These are phyloP conservation scores for Fusarium sp. DNA, from an alignment of 2,329 filamentous ascomycete genomes.

Conservation along the genomic window DNA sequence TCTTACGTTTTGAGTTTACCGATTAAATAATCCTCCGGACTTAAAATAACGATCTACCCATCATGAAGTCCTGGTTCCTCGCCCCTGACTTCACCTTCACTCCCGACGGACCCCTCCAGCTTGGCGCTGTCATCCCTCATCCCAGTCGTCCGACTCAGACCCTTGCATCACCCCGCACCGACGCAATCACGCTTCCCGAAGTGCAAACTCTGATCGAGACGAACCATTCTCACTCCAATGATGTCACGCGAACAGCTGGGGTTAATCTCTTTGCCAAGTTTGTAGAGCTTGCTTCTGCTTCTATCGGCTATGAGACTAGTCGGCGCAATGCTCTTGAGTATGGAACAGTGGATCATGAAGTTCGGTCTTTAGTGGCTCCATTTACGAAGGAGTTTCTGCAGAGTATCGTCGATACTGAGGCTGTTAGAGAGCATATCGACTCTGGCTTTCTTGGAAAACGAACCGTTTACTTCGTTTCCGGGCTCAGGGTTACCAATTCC, in stretches of 20 bases:
- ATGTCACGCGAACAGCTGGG: neutral
- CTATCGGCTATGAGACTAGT: neutral
- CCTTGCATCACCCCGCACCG: neutral
- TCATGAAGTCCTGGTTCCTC: neutral
- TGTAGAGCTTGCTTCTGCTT: neutral
- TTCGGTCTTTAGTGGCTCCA: accelerated
- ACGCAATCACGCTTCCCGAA: neutral
- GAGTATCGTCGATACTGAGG: accelerated
- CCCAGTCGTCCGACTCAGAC: neutral
- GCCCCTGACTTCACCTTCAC: neutral
- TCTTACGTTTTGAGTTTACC: accelerated
- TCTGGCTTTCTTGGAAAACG: neutral
- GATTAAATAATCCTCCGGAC: accelerated
- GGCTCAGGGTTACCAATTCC: accelerated
- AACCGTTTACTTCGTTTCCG: neutral
- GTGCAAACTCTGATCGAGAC: neutral
- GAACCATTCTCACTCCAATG: neutral
- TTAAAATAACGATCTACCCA: accelerated
- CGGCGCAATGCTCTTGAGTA: neutral
- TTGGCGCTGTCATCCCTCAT: neutral
- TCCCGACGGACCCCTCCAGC: neutral
- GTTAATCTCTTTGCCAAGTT: neutral
- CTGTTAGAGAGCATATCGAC: accelerated
- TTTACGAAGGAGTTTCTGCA: neutral
- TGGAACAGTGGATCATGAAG: neutral